Evolutionary conservation across 257 asterid species (phyloP).

Genomic region (Solanum infundibuliforme): DNA sequence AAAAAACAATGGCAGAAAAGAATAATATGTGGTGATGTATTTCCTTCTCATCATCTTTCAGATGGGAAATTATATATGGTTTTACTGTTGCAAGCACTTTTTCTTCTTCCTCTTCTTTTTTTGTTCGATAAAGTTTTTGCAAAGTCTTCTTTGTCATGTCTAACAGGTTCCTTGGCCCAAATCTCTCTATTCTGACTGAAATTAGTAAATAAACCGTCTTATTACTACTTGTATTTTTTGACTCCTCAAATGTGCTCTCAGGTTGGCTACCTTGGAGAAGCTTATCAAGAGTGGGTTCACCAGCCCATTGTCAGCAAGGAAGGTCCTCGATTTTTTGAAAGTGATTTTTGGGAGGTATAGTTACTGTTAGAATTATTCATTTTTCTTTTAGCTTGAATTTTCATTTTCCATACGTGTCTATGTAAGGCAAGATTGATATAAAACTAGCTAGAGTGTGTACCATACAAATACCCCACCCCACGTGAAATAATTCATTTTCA

Average conservation of each 20-base stretch:
- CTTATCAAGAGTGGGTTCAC: constrained; percentile 72
- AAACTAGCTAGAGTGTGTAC: background rate
- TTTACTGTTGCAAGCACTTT: background rate
- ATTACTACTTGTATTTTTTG: background rate
- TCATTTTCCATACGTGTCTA: background rate
- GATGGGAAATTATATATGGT: background rate
- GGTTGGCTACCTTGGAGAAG: constrained; percentile 87
- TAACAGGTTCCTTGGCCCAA: background rate
- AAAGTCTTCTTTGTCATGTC: background rate
- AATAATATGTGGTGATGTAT: background rate
- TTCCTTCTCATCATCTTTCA: background rate
- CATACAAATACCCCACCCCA: background rate
- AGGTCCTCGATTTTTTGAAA: constrained; percentile 47
- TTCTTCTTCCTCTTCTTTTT: background rate
- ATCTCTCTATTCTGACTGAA: background rate
- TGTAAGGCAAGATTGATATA: background rate
- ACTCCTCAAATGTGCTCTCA: constrained; percentile 9
- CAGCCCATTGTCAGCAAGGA: constrained; percentile 55
- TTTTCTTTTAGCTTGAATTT: background rate
- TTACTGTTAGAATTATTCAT: background rate
- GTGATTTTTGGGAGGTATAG: constrained; percentile 42
- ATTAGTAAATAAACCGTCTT: background rate
- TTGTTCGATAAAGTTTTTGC: background rate
- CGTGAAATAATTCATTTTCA: background rate
- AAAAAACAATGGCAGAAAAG: background rate